Base-by-base conservation (phyloP, 345 rosid genomes). In the Firmiana major region DNA sequence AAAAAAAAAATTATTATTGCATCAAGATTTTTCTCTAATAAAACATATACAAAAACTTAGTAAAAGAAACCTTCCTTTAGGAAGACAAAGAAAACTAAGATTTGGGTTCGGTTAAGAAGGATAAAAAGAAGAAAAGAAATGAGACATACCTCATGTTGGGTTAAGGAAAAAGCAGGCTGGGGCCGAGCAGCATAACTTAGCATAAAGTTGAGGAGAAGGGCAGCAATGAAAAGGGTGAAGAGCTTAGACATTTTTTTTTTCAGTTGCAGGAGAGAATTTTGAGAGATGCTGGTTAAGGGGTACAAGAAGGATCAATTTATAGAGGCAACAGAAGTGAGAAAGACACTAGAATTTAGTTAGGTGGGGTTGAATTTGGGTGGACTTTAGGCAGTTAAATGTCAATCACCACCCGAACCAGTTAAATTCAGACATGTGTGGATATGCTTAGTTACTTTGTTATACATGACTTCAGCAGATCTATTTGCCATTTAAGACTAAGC, bases 141-240 rank as follows among this genome's bases (percentile, higher is more conserved):
- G 64, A 48, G 13, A 22, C 17, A n/a, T 75, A 54, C 84, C 77
- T 46, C 26, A 17, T 8, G 66, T 31, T 65, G 48, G 58, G 62
- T 78, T 42, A 53, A 54, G 34, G 57, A 2, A 15, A 71, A 48
- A 71, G 75, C n/a, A 1, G 80, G 78, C 9, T 43, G 43, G 0
- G 80, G 55, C 7, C 75, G 80, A 80, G 84, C 77, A 22, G 73
- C 55, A 62, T 59, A n/a, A 24, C 59, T 28, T 8, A 76, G 66
- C 79, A 77, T 9, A 40, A 80, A 65, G 76, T 36, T 40, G 76
- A 80, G 58, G 63, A 86, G 59, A 54, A 86, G 79, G 71, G 66
- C 48, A 6, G 78, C 28, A 15, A 75, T 42, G 65, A 86, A 53
- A 73, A 81, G 19, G 69, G 77, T 77, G 48, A 16, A 24, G 16